These are phyloP conservation scores for Talaromyces sp. DNA, from an alignment of 2,329 filamentous ascomycete genomes.

Conservation along the genomic window DNA sequence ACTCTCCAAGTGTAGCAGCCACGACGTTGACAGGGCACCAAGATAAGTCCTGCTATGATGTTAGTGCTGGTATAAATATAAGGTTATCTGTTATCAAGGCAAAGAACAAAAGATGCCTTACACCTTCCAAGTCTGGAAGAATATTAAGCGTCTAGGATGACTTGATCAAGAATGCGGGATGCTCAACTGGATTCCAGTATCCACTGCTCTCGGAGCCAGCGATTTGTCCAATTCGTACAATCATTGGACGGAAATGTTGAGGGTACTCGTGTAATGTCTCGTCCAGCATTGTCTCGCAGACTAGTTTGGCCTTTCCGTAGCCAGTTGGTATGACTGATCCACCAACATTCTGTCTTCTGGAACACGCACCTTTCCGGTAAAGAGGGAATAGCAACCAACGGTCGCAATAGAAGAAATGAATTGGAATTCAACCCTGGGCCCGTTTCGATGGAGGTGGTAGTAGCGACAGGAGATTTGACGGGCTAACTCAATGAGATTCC, in stretches of 20 bases:
- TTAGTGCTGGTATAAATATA: too few species aligned
- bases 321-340: constrained; percentile 41
- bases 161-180: constrained; percentile 49
- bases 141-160: constrained; percentile 43
- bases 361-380: constrained; percentile 26
- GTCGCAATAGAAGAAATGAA: constrained; percentile 40
- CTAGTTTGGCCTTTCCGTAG: constrained; percentile 49
- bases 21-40: constrained; percentile 47
- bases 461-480: constrained; percentile 22
- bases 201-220: constrained; percentile 46
- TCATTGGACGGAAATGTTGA: constrained; percentile 39
- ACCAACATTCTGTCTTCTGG: constrained; percentile 42
- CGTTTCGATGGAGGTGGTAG: background rate
- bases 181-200: constrained; percentile 52
- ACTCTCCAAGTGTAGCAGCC: constrained; percentile 30
- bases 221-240: constrained; percentile 49
- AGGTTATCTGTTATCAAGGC: background rate
- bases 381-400: constrained; percentile 30
- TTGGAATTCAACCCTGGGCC: constrained; percentile 30
- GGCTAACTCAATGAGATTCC: constrained; percentile 47
- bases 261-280: constrained; percentile 43
- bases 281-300: constrained; percentile 48
- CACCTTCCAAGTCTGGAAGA: constrained; percentile 40
- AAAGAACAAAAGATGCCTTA: background rate
- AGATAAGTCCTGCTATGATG: constrained; percentile 22